Percentiles rank a stretch among this genome's conserved stretches.
phyloP scores from a whole-genome alignment of 179 eudicot species.

The Corrigiola litoralis region DNA sequence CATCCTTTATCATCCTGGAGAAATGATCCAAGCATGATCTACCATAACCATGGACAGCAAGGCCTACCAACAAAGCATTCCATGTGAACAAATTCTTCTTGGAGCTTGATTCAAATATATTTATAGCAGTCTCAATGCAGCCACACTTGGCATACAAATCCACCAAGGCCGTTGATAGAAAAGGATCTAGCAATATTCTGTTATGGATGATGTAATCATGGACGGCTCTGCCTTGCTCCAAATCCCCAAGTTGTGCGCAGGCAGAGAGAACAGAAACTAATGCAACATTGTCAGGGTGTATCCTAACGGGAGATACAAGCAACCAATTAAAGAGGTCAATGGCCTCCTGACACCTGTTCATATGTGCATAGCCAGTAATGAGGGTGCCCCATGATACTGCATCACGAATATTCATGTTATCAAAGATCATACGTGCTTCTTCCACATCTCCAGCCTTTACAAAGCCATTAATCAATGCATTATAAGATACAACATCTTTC shows the following conservation, averaged over 20 bases:
- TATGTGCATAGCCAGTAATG: slow-evolving; percentile 62
- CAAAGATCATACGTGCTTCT: slow-evolving; percentile 54
- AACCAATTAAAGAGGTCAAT: slow-evolving; percentile 54
- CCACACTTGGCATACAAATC: slow-evolving; percentile 88
- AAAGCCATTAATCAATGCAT: slow-evolving; percentile 65
- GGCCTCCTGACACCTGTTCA: slow-evolving; percentile 46
- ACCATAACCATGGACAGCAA: slow-evolving; percentile 74
- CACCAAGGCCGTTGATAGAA: slow-evolving; percentile 62
- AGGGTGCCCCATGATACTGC: slow-evolving; percentile 76
- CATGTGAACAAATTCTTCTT: slow-evolving; percentile 59
- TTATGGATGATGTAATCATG: slow-evolving; percentile 41
- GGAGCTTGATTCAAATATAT: slow-evolving; percentile 44
- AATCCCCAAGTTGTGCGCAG: slow-evolving; percentile 68
- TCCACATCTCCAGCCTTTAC: slow-evolving; percentile 55
- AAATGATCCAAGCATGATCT: slow-evolving; percentile 46
- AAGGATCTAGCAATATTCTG: slow-evolving; percentile 38
- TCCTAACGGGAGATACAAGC: slow-evolving; percentile 24
- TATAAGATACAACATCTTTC: slow-evolving; percentile 62
- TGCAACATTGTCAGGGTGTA: slow-evolving; percentile 51
- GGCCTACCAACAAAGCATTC: slow-evolving; percentile 78
- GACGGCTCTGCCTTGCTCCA: slow-evolving; percentile 58
- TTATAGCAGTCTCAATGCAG: slow-evolving; percentile 48
- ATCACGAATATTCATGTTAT: slow-evolving; percentile 56
- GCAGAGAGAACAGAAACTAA: slow-evolving; percentile 77
- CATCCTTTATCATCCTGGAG: slow-evolving; percentile 46